phyloP scores from a whole-genome alignment of 2,329 filamentous ascomycete genomes.

The Penicillium sp. region DNA sequence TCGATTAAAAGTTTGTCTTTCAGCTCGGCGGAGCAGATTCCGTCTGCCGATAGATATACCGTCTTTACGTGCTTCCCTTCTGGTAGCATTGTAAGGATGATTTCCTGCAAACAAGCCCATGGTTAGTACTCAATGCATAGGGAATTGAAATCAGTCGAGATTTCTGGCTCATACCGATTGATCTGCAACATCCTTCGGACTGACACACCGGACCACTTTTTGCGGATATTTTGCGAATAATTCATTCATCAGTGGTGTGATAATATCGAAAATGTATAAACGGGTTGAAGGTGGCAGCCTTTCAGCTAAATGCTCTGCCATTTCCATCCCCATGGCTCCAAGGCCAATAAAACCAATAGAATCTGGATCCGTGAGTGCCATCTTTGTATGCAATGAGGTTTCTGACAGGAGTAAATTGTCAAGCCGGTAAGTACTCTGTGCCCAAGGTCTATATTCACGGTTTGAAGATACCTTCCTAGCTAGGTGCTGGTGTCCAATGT shows the following conservation, averaged over 20 bases:
- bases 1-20: conserved; percentile 53
- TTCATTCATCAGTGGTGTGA: background rate
- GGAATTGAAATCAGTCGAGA: background rate
- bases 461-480: too few species aligned
- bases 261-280: conserved; percentile 9
- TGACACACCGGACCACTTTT: background rate
- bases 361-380: background rate
- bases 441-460: too few species aligned
- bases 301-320: conserved; percentile 7
- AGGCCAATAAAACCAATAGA: conserved; percentile 16
- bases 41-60: conserved; percentile 49
- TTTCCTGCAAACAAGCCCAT: conserved; percentile 38
- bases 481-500: background rate
- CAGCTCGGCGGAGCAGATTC: conserved; percentile 46
- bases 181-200: conserved; percentile 1
- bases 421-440: background rate
- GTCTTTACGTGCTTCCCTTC: conserved; percentile 54
- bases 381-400: background rate
- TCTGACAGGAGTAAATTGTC: background rate
- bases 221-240: conserved; percentile 1
- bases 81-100: conserved; percentile 56
- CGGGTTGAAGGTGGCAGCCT: conserved; percentile 4
- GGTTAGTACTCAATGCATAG: too few species aligned
- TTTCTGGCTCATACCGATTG: background rate
- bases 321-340: conserved; percentile 13